Evolutionary conservation across 179 eudicot species (phyloP), one percentile per base, ranked within the genome.

Genomic region (Heliamphora pulchella): DNA sequence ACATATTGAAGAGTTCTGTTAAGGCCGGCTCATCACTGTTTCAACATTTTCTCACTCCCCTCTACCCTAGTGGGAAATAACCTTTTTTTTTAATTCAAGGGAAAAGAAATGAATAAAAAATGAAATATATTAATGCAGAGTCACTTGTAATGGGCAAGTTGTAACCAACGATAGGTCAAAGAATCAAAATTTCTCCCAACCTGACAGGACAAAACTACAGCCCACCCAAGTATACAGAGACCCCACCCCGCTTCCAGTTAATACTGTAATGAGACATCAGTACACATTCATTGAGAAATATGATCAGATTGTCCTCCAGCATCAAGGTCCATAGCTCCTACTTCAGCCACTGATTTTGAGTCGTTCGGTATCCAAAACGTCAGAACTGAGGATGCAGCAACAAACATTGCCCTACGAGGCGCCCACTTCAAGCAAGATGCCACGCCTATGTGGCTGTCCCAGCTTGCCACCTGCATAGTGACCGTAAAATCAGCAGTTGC

Each of bases 391-490:
- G 98, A 90, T 65, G 98, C 97, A 80, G 97, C 97, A n/a, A 84
- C 98, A 76, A 95, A 92, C 98, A 95, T 92, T 6, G 86, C 94
- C 66, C 98, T 80, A 0, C 97, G 93, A 44, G 98, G 98, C 5
- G 98, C 98, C 98, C 98, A 95, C 83, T 89, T 95, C 82, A 95
- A 79, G 87, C 98, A 93, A 0, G 98, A 88, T 3, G 89, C 87
- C n/a, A 88, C 89, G 4, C 97, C 98, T 53, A 95, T 92, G 83
- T 92, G 83, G 88, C 95, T 93, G 81, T 87, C 94, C 93, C 92
- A 92, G 53, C 86, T 74, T 13, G 90, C 91, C 53, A 95, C 90
- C 98, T 95, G 88, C 48, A 46, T 51, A 61, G 74, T 53, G 76
- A 69, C 4, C 3, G 39, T 9, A 54, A 20, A 43, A 61, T 46